Evolutionary conservation across 768 basidiomycete genomes (phyloP).

Genomic region (Phanerochaete carnosa): DNA sequence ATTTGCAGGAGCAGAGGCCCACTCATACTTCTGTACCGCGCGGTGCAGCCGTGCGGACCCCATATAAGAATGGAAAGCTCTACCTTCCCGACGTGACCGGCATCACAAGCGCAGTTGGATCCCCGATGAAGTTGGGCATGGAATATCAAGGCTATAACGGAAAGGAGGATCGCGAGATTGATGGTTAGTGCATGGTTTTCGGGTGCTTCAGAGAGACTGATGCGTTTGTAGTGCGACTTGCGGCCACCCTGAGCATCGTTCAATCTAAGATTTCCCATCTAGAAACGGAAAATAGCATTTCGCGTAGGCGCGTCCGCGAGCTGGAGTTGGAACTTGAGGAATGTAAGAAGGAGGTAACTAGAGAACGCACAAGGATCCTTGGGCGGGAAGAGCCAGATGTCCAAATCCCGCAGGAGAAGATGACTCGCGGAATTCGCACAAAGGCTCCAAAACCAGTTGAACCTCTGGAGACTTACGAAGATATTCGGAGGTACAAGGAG

Average conservation of each 20-base stretch:
- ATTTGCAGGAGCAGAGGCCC: neutral
- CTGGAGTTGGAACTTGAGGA: slow-evolving; percentile 84
- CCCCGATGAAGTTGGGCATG: slow-evolving; percentile 57
- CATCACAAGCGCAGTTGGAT: slow-evolving; percentile 71
- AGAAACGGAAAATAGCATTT: slow-evolving; percentile 80
- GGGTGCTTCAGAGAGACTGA: neutral
- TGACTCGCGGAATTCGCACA: neutral
- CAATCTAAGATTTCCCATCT: slow-evolving; percentile 69
- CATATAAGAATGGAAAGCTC: slow-evolving; percentile 28
- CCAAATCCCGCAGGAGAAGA: neutral
- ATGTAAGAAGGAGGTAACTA: slow-evolving; percentile 73
- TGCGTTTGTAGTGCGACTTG: slow-evolving; percentile 47
- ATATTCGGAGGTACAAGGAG: slow-evolving; percentile 56
- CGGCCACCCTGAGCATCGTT: slow-evolving; percentile 57
- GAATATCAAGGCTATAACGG: slow-evolving; percentile 51
- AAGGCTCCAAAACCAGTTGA: slow-evolving; percentile 13
- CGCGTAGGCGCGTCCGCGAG: slow-evolving; percentile 79
- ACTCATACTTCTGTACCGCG: neutral
- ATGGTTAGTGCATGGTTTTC: slow-evolving; percentile 43
- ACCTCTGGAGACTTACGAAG: slow-evolving; percentile 5
- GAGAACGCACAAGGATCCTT: slow-evolving; percentile 62
- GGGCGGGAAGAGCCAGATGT: slow-evolving; percentile 46
- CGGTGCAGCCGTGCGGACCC: slow-evolving; percentile 8
- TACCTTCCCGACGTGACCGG: slow-evolving; percentile 84
- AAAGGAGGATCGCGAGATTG: slow-evolving; percentile 49